Conservation (phyloP, 1,284 basidiomycete species). For the Leccinum angustisporum region DNA sequence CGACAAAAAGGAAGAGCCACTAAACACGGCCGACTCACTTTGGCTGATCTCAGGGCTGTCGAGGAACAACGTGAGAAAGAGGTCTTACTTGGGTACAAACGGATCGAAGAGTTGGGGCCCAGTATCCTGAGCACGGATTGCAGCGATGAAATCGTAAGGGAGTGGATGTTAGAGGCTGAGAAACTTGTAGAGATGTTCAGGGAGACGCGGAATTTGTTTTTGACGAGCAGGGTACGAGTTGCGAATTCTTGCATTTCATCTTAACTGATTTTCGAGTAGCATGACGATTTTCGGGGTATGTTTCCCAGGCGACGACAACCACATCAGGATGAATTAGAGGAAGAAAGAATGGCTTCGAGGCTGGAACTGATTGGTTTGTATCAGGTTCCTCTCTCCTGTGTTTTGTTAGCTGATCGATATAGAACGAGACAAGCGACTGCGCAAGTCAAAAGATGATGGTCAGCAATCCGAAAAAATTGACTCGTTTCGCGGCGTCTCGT, state of each 20-base stretch:
- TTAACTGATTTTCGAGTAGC: conserved; percentile 31
- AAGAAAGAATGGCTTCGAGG: conserved; percentile 73
- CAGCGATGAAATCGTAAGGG: conserved; percentile 46
- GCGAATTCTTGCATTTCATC: neutral
- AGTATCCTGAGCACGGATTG: conserved; percentile 33
- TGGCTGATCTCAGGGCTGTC: conserved; percentile 55
- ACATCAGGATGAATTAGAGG: conserved; percentile 58
- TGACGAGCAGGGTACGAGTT: conserved; percentile 64
- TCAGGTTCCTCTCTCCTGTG: neutral
- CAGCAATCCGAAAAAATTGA: conserved; percentile 42
- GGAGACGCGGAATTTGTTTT: conserved; percentile 81
- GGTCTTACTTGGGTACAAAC: conserved; percentile 49
- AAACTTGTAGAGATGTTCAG: conserved; percentile 87
- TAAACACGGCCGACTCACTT: conserved; percentile 48
- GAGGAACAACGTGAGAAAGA: conserved; percentile 66
- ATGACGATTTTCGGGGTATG: conserved; percentile 63
- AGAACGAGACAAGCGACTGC: conserved; percentile 48
- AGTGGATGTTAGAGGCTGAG: conserved; percentile 79
- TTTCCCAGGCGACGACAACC: conserved; percentile 48
- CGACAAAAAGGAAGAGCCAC: conserved; percentile 37
- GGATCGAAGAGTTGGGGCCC: conserved; percentile 49
- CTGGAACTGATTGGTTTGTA: conserved; percentile 67
- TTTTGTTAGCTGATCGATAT: neutral
- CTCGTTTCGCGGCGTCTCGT: conserved; percentile 79
- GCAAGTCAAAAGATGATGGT: conserved; percentile 39